Percentiles rank a stretch among this genome's conserved stretches.
These are phyloP conservation scores for Penicillium taxi DNA, from an alignment of 495 filamentous ascomycete genomes.

Conservation along the genomic window DNA sequence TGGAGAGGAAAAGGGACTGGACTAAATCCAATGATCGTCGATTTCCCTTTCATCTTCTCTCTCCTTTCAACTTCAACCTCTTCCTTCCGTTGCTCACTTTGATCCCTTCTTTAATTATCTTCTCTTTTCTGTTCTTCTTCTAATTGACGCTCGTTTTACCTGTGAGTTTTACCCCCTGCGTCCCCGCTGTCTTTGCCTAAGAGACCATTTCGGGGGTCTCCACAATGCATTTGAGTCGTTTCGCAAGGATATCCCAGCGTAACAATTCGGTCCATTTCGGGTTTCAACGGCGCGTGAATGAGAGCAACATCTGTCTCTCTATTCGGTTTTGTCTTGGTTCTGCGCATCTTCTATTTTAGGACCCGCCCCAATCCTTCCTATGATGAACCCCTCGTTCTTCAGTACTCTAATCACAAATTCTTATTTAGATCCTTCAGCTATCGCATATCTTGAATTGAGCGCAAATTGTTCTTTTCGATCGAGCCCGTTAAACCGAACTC, in stretches of 20 bases:
- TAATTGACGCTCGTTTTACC: neutral
- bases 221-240: conserved; percentile 19
- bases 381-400: conserved; percentile 1
- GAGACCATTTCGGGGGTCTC: conserved; percentile 11
- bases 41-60: neutral
- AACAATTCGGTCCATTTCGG: conserved; percentile 9
- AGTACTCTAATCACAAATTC: conserved; percentile 5
- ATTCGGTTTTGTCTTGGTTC: conserved; percentile 1
- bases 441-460: conserved; percentile 17
- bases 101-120: conserved; percentile 4
- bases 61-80: neutral
- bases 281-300: conserved; percentile 1
- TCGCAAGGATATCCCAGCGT: conserved; percentile 18
- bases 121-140: conserved; percentile 1
- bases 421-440: conserved; percentile 15
- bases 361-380: neutral
- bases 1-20: conserved; percentile 9
- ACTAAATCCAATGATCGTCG: no score
- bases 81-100: no score
- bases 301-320: neutral
- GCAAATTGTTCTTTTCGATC: conserved; percentile 20
- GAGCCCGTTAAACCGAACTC: conserved; percentile 7
- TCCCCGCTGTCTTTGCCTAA: conserved; percentile 17
- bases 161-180: conserved; percentile 11
- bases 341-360: no score